phyloP scores from a whole-genome alignment of 2,329 filamentous ascomycete species.

The Ophiocordyceps camponoti-rufipedis region DNA sequence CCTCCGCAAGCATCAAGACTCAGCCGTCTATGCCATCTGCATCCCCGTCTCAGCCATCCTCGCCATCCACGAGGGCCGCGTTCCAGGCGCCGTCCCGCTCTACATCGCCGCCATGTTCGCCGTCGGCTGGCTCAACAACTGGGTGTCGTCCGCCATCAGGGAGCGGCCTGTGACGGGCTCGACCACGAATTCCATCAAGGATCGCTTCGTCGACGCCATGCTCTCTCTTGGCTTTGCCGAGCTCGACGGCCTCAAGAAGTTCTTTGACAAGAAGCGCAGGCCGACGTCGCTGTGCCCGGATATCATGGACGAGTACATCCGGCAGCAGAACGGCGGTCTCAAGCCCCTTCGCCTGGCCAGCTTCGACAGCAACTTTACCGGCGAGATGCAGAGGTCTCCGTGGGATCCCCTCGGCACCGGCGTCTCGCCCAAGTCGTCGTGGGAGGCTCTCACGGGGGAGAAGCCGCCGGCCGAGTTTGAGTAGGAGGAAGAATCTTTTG shows the following conservation, averaged over 20 bases:
- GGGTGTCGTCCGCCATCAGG: not conserved
- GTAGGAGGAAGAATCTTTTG: no score
- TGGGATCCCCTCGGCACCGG: not conserved
- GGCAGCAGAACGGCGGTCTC: not conserved
- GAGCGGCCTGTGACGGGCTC: not conserved
- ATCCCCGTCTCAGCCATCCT: constrained; percentile 1
- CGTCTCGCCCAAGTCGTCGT: not conserved
- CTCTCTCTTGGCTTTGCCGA: not conserved
- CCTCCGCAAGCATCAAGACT: not conserved
- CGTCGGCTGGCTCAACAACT: not conserved
- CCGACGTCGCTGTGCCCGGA: not conserved
- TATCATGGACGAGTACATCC: constrained; percentile 1
- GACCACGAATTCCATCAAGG: not conserved
- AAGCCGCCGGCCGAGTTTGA: not conserved
- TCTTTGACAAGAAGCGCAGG: not conserved
- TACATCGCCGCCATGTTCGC: not conserved
- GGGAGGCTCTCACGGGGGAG: not conserved
- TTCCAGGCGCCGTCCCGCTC: not conserved
- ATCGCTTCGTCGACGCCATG: not conserved
- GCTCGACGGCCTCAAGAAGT: not conserved
- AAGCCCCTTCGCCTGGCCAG: not conserved
- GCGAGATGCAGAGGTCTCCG: not conserved
- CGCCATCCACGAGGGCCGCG: not conserved
- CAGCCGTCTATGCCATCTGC: constrained; percentile 1
- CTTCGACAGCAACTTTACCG: not conserved